Evolutionary conservation across 257 asterid species (phyloP).

Genomic region (Verbascum thapsus): DNA sequence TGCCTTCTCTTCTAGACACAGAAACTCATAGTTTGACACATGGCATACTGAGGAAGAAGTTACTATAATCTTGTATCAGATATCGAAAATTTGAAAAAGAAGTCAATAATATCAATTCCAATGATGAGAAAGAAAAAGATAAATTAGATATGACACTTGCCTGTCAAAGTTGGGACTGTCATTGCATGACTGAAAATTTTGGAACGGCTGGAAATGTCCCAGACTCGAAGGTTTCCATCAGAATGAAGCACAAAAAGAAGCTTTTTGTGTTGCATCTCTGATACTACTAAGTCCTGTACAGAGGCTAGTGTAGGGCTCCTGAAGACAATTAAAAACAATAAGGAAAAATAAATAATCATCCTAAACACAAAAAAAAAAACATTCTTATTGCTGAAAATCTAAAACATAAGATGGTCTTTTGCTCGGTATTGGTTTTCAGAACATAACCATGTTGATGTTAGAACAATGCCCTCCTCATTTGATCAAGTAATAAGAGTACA

Average conservation of each 20-base stretch:
- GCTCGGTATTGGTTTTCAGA: slow-evolving; percentile 1
- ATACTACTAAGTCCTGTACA: slow-evolving; percentile 71
- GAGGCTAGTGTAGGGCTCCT: slow-evolving; percentile 69
- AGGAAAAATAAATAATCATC: neutral
- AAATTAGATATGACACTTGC: slow-evolving; percentile 42
- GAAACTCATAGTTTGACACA: slow-evolving; percentile 9
- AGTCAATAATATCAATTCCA: slow-evolving; percentile 14
- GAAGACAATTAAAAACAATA: slow-evolving; percentile 30
- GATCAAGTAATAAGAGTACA: neutral
- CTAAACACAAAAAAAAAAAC: slow-evolving; percentile 1
- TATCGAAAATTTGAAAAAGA: slow-evolving; percentile 6
- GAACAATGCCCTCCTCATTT: neutral
- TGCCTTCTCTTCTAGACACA: neutral
- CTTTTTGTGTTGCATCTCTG: slow-evolving; percentile 56
- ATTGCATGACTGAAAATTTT: slow-evolving; percentile 66
- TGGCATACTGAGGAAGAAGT: slow-evolving; percentile 14
- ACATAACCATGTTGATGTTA: neutral
- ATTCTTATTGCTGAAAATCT: slow-evolving; percentile 12
- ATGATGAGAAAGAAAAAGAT: slow-evolving; percentile 10
- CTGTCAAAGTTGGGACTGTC: slow-evolving; percentile 49
- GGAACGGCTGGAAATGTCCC: slow-evolving; percentile 64
- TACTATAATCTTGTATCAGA: slow-evolving; percentile 2
- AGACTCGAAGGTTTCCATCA: slow-evolving; percentile 82
- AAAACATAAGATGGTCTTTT: slow-evolving; percentile 12
- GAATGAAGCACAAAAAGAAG: slow-evolving; percentile 84